Base-by-base conservation (phyloP, 1,284 basidiomycete genomes). In the Leccinum fuscescens region DNA sequence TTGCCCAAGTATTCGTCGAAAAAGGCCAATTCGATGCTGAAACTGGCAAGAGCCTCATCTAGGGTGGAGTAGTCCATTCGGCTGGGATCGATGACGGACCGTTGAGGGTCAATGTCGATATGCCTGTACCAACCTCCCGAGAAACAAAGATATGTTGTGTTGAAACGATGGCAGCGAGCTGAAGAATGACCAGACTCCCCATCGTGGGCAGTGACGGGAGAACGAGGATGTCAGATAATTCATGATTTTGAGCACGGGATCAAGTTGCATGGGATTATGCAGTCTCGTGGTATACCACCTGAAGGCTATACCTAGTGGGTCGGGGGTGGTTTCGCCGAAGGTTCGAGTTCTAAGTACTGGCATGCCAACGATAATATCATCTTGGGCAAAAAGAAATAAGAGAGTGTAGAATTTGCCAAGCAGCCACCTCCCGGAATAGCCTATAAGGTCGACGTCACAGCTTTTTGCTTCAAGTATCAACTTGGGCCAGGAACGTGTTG, bases 1-100 rank as follows among this genome's bases (percentile, higher is more conserved):
- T 83, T 83, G 7, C 81, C 81, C 8, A 80, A 64, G 59, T 77
- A 82, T 58, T 76, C 75, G 55, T 78, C 79, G 58, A 82, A 80
- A 62, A 79, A 82, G 1, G 80, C 80, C 0, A 80, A 82, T 69
- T 83, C 80, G 56, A 83, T 79, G 61, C 81, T 82, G 68, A 83
- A 82, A 59, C 80, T 80, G 17, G 76, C 79, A 24, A 83, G 67
- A 15, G 79, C 70, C 3, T 78, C 79, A 57, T 78, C 66, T 3
- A 82, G 69, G 67, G 61, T 17, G 77, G 72, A 4, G 80, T 82
- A 0, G 80, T 80, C 64, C 66, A 67, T 54, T 76, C 75, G 5
- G 56, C 56, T 6, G 81, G 81, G 15, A 82, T 72, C 7, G 70
- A 71, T 6, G 79, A 63, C 17, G 78, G 74, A 20, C 80, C 80